Evolutionary conservation across 2,329 filamentous ascomycete species (phyloP).

Genomic region (Sclerotinia nivalis): DNA sequence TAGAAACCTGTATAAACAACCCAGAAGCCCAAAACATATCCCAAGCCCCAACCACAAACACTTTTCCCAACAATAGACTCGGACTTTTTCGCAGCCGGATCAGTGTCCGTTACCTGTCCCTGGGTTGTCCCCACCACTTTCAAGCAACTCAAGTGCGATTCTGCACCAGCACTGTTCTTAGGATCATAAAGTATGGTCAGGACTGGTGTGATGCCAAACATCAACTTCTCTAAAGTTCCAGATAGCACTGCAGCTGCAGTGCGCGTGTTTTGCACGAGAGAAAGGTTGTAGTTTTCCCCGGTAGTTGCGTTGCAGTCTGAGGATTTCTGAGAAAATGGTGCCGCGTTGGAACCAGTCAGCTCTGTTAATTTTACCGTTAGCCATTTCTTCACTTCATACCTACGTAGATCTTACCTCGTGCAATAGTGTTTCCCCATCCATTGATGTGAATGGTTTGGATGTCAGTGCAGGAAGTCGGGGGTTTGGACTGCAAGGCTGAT

Average conservation of each 20-base stretch:
- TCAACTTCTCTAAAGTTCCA: not conserved
- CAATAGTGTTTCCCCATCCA: not conserved
- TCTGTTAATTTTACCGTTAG: not conserved
- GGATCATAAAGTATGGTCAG: not conserved
- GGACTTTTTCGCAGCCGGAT: not conserved
- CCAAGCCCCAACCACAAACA: no score
- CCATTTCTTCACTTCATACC: not conserved
- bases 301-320: not conserved
- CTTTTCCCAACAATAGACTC: not conserved
- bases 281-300: conserved; percentile 3
- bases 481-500: not conserved
- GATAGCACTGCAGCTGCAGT: not conserved
- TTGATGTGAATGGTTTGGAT: no score
- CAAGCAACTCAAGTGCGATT: not conserved
- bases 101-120: not conserved
- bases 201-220: not conserved
- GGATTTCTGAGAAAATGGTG: not conserved
- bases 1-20: no score
- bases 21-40: no score
- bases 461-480: not conserved
- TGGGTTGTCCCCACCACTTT: not conserved
- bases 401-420: not conserved
- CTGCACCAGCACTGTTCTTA: not conserved
- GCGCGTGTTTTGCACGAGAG: not conserved
- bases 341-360: not conserved